Evolutionary conservation across 768 basidiomycete genomes (phyloP), one percentile per base, ranked within the genome.

Genomic region (Pulveroboletus sp.): DNA sequence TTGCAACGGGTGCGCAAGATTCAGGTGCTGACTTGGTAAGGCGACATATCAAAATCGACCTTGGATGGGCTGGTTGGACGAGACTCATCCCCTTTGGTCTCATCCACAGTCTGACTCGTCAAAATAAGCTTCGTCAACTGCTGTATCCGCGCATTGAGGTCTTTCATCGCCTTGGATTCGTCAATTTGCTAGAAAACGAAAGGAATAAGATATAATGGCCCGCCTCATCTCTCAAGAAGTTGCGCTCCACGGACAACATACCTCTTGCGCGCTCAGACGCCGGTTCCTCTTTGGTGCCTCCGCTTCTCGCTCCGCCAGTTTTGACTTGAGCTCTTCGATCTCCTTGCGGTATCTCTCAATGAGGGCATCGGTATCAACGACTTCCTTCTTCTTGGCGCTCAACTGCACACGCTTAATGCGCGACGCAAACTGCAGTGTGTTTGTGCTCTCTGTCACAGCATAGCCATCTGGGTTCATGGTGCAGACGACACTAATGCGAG

Each of bases 311-410:
- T 89, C 87, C 13, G 76, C 70, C 37, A 94, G 74, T 37, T 90
- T 79, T 3, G 66, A 71, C 72, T 85, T 89, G 46, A 99, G 81
- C 37, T 89, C 86, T 43, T 94, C 93, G 47, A 99, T 95, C 71
- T 98, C 93, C 60, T 88, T 89, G 57, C 90, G 81, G 66, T 98
- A 97, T 44, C 92, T 80, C 72, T 95, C 91, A 54, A 99, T 89
- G 36, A 96, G 76, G 0, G 93, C 94, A 53, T 93, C 90, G 0
- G 91, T 93, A 58, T 96, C 92, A 4, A 96, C 82, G 10, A 97
- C 75, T 66, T 96, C 93, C 67, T 91, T 93, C 83, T 91, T 93
- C 72, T 88, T 83, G 4, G 93, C 93, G 52, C 86, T 80, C 33
- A 97, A 43, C 55, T 90, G 82, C 36, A 97, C 94, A 57, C 80